Evolutionary conservation across 2,329 filamentous ascomycete species (phyloP), one percentile per base, ranked within the genome.

Genomic region (Nemania serpens): DNA sequence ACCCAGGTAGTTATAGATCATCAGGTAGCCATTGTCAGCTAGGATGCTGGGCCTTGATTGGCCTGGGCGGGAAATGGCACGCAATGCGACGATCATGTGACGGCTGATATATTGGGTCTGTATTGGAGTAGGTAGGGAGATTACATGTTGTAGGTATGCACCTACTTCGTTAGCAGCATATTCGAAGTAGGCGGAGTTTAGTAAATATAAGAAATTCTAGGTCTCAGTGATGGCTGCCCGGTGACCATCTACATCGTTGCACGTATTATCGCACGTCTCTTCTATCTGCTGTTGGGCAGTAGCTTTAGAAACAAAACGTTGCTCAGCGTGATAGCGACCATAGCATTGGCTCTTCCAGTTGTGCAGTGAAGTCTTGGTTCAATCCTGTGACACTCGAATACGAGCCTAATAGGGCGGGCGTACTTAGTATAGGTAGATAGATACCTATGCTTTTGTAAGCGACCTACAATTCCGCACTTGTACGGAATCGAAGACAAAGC

Each of bases 71-170:
- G 47, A n/a, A 29, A 55, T 48, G 54, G 22, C n/a, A 43, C n/a
- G 37, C 37, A 37, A 43, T 11, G 22, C 18, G 47, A 49, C 7
- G 43, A 55, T 64, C 61, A 61, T 64, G 61, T 58, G 58, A 64
- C 39, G 17, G 22, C 13, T 33, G 36, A 12, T 12, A 12, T 36
- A 36, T 12, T 36, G 43, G 22, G 17, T 3, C 11, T 11, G 2
- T 61, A 39, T 51, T 57, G 57, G 33, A 55, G 49, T 18, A 50
- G 33, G 33, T 20, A 50, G 6, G 20, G 7, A 11, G 25, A n/a
- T 22, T 34, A 25, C 10, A 10, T 45, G 17, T 5, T 29, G n/a
- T n/a, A n/a, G n/a, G n/a, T n/a, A n/a, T n/a, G n/a, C n/a, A n/a
- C n/a, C n/a, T n/a, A n/a, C n/a, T n/a, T n/a, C n/a, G n/a, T n/a